These are phyloP conservation scores for Lyophyllum atratum DNA, from an alignment of 768 basidiomycete species.

Conservation along the genomic window DNA sequence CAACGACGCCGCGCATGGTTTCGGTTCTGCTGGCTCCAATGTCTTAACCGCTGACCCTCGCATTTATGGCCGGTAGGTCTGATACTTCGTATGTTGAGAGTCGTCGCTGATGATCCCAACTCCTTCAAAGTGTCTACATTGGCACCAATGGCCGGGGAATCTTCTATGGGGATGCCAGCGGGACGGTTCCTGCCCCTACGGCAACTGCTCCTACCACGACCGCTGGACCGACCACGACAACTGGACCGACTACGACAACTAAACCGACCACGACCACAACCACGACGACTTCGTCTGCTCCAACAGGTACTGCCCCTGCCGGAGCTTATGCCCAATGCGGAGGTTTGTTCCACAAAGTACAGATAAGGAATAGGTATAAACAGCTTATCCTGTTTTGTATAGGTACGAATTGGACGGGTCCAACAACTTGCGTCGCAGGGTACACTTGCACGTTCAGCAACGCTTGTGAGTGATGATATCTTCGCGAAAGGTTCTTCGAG, in stretches of 20 bases:
- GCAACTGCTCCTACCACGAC: constrained; percentile 22
- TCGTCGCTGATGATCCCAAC: neutral
- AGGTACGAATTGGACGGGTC: constrained; percentile 42
- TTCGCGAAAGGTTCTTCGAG: neutral
- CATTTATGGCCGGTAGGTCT: constrained; percentile 50
- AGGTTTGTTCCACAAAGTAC: constrained; percentile 21
- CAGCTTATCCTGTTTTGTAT: neutral
- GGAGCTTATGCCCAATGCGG: constrained; percentile 45
- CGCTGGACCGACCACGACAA: constrained; percentile 17
- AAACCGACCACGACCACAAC: constrained; percentile 18
- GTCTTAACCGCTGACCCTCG: constrained; percentile 53
- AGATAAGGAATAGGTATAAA: neutral
- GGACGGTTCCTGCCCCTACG: constrained; percentile 29
- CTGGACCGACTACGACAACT: constrained; percentile 11
- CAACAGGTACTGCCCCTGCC: constrained; percentile 32
- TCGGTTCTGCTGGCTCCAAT: constrained; percentile 51
- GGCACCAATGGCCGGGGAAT: constrained; percentile 64
- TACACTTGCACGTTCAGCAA: constrained; percentile 39
- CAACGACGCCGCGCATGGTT: constrained; percentile 58
- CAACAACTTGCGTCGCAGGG: constrained; percentile 39
- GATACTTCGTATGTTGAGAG: neutral
- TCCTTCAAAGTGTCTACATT: constrained; percentile 50
- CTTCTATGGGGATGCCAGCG: constrained; percentile 49
- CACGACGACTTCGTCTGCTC: constrained; percentile 24
- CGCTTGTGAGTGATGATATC: constrained; percentile 34